Evolutionary conservation across 768 basidiomycete species (phyloP).

Genomic region (Trametes coccinea): DNA sequence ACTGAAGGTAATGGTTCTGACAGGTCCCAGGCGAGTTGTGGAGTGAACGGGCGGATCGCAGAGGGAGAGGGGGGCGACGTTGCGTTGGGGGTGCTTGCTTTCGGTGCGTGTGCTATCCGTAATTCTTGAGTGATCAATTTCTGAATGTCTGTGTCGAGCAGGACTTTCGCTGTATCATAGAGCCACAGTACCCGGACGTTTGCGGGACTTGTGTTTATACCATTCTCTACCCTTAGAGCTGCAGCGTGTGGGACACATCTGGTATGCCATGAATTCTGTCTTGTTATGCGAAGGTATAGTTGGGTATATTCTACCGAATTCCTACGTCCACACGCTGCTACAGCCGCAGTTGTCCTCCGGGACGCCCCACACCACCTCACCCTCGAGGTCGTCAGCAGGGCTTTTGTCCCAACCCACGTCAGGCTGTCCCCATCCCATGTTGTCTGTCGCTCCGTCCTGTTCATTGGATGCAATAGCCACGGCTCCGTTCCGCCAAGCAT

Average conservation of each 20-base stretch:
- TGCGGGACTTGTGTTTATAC: slow-evolving; percentile 6
- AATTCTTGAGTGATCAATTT: too few species aligned
- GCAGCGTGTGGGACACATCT: not conserved
- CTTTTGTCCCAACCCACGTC: not conserved
- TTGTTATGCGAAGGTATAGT: not conserved
- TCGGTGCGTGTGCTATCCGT: slow-evolving; percentile 2
- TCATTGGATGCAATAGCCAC: not conserved
- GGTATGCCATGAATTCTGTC: not conserved
- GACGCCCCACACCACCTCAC: not conserved
- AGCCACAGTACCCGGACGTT: not conserved
- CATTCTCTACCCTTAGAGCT: not conserved
- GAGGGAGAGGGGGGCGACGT: not conserved
- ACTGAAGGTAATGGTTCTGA: not conserved
- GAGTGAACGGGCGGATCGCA: not conserved
- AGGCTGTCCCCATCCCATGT: not conserved
- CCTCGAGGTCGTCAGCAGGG: not conserved
- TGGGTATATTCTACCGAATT: not conserved
- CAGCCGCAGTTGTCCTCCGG: not conserved
- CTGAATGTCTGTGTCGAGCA: not conserved
- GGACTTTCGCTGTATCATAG: slow-evolving; percentile 6
- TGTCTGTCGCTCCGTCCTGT: not conserved
- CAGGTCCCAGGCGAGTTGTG: slow-evolving; percentile 16
- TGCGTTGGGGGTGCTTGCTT: not conserved
- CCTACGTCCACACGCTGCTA: slow-evolving; percentile 1
- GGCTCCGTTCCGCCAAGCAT: not conserved